Evolutionary conservation across 139 green algal genomes (phyloP), one percentile per base, ranked within the genome.

Genomic region (Chlorella sp.): DNA sequence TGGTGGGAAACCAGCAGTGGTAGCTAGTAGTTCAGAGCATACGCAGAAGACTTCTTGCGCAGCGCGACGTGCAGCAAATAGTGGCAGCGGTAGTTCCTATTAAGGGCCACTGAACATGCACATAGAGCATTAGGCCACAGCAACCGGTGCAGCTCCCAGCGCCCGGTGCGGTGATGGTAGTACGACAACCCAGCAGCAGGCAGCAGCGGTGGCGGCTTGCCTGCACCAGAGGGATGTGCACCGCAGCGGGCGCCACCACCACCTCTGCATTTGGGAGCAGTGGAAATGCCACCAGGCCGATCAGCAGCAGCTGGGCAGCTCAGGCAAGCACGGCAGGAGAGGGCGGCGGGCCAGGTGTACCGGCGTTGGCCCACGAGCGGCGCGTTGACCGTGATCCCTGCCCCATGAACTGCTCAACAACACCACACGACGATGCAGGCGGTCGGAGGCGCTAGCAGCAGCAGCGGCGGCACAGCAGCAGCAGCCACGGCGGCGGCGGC

Each of bases 11-110:
- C 8, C 46, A 87, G 87, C 16, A 80, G 89, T 46, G 92, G 89
- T 28, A 93, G 85, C 95, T 94, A 99, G 89, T 94, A 97, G 88
- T 99, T 98, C 77, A 96, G 70, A 73, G 96, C 96, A 0, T 94
- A 83, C 36, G 99, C 90, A 38, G 94, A 36, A 62, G 93, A 96
- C 24, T 84, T 70, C 16, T 90, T 86, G 54, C 92, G 86, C 79
- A 97, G 82, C 11, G 83, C 78, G 54, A 97, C 95, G 36, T 75
- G 68, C 38, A 34, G 38, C 32, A 14, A 36, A 30, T 13, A 16
- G 14, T 70, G 28, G 22, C 2, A 17, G 28, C 3, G 2, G 22
- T 30, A 40, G n/a, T n/a, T n/a, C n/a, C n/a, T n/a, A n/a, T n/a
- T n/a, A n/a, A n/a, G n/a, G n/a, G n/a, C n/a, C n/a, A n/a, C n/a